Percentiles rank a stretch among this genome's conserved stretches.
phyloP scores from a whole-genome alignment of 768 basidiomycete genomes.

The Leccinum broughii region DNA sequence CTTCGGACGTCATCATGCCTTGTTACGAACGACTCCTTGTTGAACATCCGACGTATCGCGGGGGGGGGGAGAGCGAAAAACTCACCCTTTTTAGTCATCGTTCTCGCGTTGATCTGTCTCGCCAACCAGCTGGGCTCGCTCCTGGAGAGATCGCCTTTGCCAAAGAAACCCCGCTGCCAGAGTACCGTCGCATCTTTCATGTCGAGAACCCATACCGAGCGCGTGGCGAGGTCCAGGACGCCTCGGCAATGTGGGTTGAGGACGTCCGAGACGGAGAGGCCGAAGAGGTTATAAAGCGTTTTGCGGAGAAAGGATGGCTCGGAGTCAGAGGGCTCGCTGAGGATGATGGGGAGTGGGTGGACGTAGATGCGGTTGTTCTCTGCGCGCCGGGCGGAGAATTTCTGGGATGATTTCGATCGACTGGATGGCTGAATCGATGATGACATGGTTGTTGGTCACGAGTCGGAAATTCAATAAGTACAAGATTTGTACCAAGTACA shows the following conservation, averaged over 20 bases:
- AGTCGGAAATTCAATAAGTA: background rate
- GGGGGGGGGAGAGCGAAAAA: background rate
- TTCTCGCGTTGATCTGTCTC: slow-evolving; percentile 64
- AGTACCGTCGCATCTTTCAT: slow-evolving; percentile 63
- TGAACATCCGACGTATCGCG: background rate
- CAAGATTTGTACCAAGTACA: background rate
- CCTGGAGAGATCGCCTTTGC: slow-evolving; percentile 91
- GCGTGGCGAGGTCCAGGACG: slow-evolving; percentile 72
- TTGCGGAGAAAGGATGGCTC: slow-evolving; percentile 45
- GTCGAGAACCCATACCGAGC: slow-evolving; percentile 85
- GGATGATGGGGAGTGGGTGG: slow-evolving; percentile 65
- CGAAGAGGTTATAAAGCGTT: slow-evolving; percentile 49
- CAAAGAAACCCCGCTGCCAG: slow-evolving; percentile 94
- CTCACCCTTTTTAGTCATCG: slow-evolving; percentile 57
- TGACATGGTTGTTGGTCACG: slow-evolving; percentile 35
- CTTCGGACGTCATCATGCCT: slow-evolving; percentile 72
- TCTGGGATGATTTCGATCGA: slow-evolving; percentile 41
- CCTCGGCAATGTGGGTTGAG: slow-evolving; percentile 77
- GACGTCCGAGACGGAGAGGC: slow-evolving; percentile 56
- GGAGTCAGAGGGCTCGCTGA: slow-evolving; percentile 38
- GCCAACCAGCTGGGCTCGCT: slow-evolving; percentile 95
- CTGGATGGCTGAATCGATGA: slow-evolving; percentile 48
- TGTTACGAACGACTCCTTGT: background rate
- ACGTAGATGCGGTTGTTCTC: slow-evolving; percentile 73
- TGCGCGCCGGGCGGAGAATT: slow-evolving; percentile 53